Evolutionary conservation across 2,329 filamentous ascomycete genomes (phyloP).

Genomic region (Elsinoe perseae): DNA sequence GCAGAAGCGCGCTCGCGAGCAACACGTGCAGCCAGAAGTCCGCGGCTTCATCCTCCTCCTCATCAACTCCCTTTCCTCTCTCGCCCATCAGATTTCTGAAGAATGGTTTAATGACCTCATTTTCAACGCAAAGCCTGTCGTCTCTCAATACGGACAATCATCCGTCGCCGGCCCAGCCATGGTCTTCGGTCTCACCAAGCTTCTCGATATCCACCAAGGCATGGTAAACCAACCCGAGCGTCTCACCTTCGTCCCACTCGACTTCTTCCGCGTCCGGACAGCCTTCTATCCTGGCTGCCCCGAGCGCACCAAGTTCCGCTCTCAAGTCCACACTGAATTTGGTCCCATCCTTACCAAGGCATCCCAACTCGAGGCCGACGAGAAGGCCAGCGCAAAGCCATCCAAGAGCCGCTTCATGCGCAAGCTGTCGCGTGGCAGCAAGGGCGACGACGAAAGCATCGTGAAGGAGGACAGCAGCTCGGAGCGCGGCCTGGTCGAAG

Average conservation of each 20-base stretch:
- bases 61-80: conserved; percentile 24
- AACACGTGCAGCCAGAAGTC: conserved; percentile 25
- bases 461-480: conserved; percentile 23
- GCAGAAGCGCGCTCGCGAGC: conserved; percentile 16
- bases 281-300: conserved; percentile 38
- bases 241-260: conserved; percentile 18
- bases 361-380: conserved; percentile 16
- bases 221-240: conserved; percentile 22
- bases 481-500: conserved; percentile 20
- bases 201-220: conserved; percentile 35
- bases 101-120: conserved; percentile 36
- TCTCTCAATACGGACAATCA: conserved; percentile 26
- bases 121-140: conserved; percentile 37
- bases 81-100: conserved; percentile 32
- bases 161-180: conserved; percentile 29
- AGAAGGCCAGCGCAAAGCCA: conserved; percentile 18
- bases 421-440: conserved; percentile 15
- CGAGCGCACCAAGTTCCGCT: conserved; percentile 39
- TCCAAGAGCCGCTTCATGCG: conserved; percentile 21
- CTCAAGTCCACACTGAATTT: conserved; percentile 42
- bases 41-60: conserved; percentile 33
- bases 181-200: conserved; percentile 39
- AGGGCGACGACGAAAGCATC: conserved; percentile 19
- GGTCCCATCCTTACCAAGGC: conserved; percentile 31
- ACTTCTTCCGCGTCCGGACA: conserved; percentile 39